Base-by-base conservation (phyloP, 306 rosid species). In the Albizia julibrissin region DNA sequence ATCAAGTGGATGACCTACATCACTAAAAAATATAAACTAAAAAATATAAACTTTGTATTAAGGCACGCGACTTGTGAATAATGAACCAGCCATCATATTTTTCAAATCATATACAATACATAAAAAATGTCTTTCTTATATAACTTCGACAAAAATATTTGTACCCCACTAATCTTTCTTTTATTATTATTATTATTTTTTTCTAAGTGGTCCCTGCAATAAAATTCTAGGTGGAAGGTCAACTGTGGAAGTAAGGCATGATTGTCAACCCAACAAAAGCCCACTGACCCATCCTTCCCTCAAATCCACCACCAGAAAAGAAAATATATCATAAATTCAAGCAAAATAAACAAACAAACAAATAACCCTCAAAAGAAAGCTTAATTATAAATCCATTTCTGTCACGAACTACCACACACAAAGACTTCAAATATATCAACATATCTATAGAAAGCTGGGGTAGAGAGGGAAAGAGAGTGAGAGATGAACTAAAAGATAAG, bases 191-290 rank as follows among this genome's bases (percentile, higher is more conserved):
- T n/a, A n/a, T 47, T 13, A 47, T 15, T 50, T 49, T 42, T 18
- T 56, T 26, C 77, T 56, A 71, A 85, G 82, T 85, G 84, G 80
- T 80, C 77, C 49, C 3, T 33, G 74, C 87, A 74, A 84, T 75
- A 12, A 34, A 69, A 59, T 76, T 73, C 46, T 79, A 74, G 86
- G 85, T 84, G 93, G 89, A 85, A 79, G 85, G 83, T 84, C 84
- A 72, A 56, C 72, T 61, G 14, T 72, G 40, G 56, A 40, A 29
- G 69, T 27, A 34, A 59, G 79, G 69, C 82, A 86, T 84, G 80
- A 86, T 85, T 65, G 80, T 75, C 79, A 86, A 71, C 75, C 87
- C 89, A 85, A 66, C 75, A 69, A 79, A 80, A 67, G 85, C 80
- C 74, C 72, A 76, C 83, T 71, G 75, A 83, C 77, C 64, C 72